Conservation (phyloP, 2,329 filamentous ascomycete genomes). For the Tolypocladium capitatum region DNA sequence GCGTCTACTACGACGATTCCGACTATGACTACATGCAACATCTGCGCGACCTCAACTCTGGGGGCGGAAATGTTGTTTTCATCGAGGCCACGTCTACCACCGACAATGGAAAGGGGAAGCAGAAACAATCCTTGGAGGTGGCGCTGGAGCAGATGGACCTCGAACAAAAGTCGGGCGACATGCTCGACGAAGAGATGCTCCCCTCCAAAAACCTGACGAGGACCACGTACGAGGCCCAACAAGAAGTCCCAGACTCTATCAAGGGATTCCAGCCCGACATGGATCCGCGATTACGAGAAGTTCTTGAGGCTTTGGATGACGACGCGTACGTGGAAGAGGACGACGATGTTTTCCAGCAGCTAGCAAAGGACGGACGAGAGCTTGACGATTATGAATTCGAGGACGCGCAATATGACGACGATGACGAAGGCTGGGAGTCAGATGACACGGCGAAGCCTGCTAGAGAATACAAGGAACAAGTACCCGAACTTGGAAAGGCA, state of each 20-base stretch:
- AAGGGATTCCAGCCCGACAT: conserved; percentile 95
- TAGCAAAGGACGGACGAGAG: conserved; percentile 59
- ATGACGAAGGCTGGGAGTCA: conserved; percentile 85
- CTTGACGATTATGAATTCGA: conserved; percentile 73
- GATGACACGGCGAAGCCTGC: conserved; percentile 77
- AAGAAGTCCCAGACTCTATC: conserved; percentile 81
- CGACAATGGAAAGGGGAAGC: conserved; percentile 57
- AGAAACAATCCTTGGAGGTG: conserved; percentile 71
- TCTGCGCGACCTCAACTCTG: conserved; percentile 71
- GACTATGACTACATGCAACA: conserved; percentile 99
- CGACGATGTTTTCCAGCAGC: conserved; percentile 72
- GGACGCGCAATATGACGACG: conserved; percentile 42
- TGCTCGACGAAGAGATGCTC: conserved; percentile 62
- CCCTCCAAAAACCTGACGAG: conserved; percentile 68
- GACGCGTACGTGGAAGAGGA: conserved; percentile 85
- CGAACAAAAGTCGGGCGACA: conserved; percentile 36
- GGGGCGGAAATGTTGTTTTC: conserved; percentile 65
- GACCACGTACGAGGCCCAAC: conserved; percentile 79
- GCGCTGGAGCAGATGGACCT: conserved; percentile 54
- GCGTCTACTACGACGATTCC: conserved; percentile 88
- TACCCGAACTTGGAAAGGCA: conserved; percentile 34
- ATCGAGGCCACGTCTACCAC: conserved; percentile 57
- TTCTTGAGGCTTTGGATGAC: conserved; percentile 85
- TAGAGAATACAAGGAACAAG: conserved; percentile 39
- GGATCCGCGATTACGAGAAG: conserved; percentile 85